Conservation (phyloP, 495 filamentous ascomycete species). For the Xylaria sp. region DNA sequence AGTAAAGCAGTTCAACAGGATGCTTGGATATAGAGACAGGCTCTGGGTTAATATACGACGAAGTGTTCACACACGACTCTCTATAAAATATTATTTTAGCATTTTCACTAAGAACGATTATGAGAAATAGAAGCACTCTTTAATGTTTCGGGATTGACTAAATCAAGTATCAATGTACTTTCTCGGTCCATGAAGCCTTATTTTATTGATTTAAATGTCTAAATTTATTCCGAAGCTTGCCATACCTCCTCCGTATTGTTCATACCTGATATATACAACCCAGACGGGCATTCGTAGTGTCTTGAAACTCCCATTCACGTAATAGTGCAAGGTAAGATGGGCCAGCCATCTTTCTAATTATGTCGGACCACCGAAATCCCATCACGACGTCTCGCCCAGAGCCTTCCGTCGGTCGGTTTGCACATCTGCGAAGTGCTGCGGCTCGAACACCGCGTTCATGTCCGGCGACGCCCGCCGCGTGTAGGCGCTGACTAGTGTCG, state of each 20-base stretch:
- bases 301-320: not conserved
- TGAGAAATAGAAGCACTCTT: no score
- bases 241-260: not conserved
- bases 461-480: not conserved
- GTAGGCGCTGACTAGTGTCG: slow-evolving; percentile 1
- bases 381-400: not conserved
- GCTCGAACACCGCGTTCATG: slow-evolving; percentile 5
- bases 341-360: not conserved
- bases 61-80: not conserved
- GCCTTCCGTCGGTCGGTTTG: slow-evolving; percentile 19
- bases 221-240: not conserved
- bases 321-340: slow-evolving; percentile 2
- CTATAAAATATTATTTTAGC: no score
- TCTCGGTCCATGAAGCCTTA: not conserved
- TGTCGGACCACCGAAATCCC: not conserved
- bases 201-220: not conserved
- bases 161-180: not conserved
- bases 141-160: no score
- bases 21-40: slow-evolving; percentile 14
- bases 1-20: slow-evolving; percentile 10
- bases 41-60: slow-evolving; percentile 1
- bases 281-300: not conserved
- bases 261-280: not conserved
- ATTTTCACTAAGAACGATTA: no score
- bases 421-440: slow-evolving; percentile 11